These are phyloP conservation scores for Exserohilum rostratum DNA, from an alignment of 2,329 filamentous ascomycete genomes.

Conservation along the genomic window DNA sequence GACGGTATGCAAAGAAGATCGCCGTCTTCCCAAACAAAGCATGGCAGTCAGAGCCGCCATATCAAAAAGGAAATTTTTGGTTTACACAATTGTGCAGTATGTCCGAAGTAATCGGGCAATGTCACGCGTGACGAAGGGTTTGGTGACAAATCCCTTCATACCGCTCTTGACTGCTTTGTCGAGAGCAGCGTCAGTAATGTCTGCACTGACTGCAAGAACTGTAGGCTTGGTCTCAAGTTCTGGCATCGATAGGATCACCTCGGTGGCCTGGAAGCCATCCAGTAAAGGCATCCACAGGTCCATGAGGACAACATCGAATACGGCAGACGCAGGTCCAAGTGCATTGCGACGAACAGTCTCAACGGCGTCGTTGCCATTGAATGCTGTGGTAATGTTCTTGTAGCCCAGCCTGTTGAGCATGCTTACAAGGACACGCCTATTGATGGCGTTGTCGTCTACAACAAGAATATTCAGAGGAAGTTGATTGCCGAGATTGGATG, in stretches of 20 bases:
- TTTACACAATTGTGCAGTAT: conserved; percentile 45
- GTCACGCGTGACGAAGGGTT: conserved; percentile 69
- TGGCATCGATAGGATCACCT: conserved; percentile 63
- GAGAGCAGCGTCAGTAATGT: conserved; percentile 68
- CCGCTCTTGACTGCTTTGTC: conserved; percentile 65
- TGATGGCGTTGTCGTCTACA: conserved; percentile 75
- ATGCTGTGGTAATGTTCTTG: conserved; percentile 66
- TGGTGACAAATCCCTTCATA: conserved; percentile 72
- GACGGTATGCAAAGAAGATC: conserved; percentile 16
- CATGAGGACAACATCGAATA: conserved; percentile 71
- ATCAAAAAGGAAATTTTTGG: conserved; percentile 3
- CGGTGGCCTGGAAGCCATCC: conserved; percentile 73
- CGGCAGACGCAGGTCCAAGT: conserved; percentile 27
- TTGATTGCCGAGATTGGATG: conserved; percentile 58
- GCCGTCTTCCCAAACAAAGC: conserved; percentile 12
- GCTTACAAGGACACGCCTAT: conserved; percentile 68
- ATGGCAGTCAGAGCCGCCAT: conserved; percentile 7
- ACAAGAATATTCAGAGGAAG: conserved; percentile 72
- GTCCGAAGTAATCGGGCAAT: conserved; percentile 65
- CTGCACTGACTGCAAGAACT: conserved; percentile 69
- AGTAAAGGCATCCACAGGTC: conserved; percentile 79
- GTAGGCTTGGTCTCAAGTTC: conserved; percentile 44
- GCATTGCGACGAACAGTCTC: conserved; percentile 60
- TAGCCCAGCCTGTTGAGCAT: conserved; percentile 74
- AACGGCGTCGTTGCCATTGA: conserved; percentile 72